Evolutionary conservation across 2,329 filamentous ascomycete species (phyloP).

Genomic region (Penicillium thymicola): DNA sequence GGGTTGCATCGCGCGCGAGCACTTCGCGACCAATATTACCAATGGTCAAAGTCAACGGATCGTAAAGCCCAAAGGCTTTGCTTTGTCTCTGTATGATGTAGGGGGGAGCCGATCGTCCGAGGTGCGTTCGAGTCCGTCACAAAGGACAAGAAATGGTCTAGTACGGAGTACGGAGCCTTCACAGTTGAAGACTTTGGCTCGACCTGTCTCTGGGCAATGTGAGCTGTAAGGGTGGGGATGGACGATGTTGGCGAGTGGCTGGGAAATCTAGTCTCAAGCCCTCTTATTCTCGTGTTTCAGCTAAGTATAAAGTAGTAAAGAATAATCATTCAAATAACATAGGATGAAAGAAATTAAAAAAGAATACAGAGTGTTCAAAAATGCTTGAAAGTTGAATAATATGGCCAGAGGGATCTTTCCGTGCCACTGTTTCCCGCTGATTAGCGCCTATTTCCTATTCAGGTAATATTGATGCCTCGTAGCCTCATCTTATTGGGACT

Average conservation of each 20-base stretch:
- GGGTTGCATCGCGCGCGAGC: conserved; percentile 13
- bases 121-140: background rate
- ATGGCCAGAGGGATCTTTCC: background rate
- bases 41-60: conserved; percentile 9
- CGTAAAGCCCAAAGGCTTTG: background rate
- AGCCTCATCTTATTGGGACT: background rate
- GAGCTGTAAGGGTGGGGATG: conserved; percentile 4
- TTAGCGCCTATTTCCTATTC: conserved; percentile 1
- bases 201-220: conserved; percentile 1
- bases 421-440: background rate
- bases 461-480: background rate
- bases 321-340: background rate
- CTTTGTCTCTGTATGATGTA: conserved; percentile 15
- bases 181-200: background rate
- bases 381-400: background rate
- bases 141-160: background rate
- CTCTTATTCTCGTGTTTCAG: background rate
- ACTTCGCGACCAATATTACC: conserved; percentile 6
- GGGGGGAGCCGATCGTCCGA: conserved; percentile 10
- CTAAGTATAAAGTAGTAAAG: background rate
- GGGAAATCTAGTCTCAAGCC: background rate
- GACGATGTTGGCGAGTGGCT: conserved; percentile 7
- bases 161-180: background rate
- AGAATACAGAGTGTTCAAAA: background rate
- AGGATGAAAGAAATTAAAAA: background rate